phyloP scores from a whole-genome alignment of 805 yeast species.

The Teunomyces stri region DNA sequence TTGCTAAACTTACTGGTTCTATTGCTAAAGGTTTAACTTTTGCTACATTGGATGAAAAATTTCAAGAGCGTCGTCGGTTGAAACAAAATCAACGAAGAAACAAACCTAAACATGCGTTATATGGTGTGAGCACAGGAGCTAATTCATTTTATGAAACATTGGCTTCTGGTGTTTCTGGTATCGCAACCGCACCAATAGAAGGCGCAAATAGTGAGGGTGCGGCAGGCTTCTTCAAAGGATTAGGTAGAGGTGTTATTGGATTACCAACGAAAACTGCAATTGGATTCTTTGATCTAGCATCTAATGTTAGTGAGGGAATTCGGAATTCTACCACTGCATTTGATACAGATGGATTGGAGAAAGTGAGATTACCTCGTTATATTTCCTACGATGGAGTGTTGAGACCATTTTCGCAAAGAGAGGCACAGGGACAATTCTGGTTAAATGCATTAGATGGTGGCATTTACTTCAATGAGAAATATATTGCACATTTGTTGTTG shows the following conservation, averaged over 20 bases:
- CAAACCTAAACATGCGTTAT: conserved; percentile 78
- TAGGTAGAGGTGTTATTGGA: conserved; percentile 94
- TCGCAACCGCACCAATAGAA: conserved; percentile 85
- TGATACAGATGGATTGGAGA: conserved; percentile 72
- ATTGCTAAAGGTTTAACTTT: conserved; percentile 91
- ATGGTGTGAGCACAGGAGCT: conserved; percentile 84
- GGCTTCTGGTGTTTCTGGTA: conserved; percentile 83
- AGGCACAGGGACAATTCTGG: conserved; percentile 94
- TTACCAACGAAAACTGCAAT: conserved; percentile 96
- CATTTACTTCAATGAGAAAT: conserved; percentile 62
- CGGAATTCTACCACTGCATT: conserved; percentile 88
- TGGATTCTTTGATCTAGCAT: conserved; percentile 90
- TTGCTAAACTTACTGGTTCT: conserved; percentile 90
- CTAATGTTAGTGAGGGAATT: conserved; percentile 91
- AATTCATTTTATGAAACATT: conserved; percentile 83
- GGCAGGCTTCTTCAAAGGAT: conserved; percentile 86
- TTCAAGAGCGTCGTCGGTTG: conserved; percentile 77
- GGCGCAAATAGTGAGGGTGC: conserved; percentile 92
- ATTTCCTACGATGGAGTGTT: conserved; percentile 69
- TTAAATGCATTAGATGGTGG: conserved; percentile 84
- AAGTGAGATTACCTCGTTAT: conserved; percentile 79
- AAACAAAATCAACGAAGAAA: conserved; percentile 74
- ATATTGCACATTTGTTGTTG: conserved; percentile 80
- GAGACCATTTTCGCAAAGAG: conserved; percentile 73
- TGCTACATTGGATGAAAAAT: conserved; percentile 81